These are phyloP conservation scores for Tylopilus sp. DNA, from an alignment of 1,284 basidiomycete species.

Conservation along the genomic window DNA sequence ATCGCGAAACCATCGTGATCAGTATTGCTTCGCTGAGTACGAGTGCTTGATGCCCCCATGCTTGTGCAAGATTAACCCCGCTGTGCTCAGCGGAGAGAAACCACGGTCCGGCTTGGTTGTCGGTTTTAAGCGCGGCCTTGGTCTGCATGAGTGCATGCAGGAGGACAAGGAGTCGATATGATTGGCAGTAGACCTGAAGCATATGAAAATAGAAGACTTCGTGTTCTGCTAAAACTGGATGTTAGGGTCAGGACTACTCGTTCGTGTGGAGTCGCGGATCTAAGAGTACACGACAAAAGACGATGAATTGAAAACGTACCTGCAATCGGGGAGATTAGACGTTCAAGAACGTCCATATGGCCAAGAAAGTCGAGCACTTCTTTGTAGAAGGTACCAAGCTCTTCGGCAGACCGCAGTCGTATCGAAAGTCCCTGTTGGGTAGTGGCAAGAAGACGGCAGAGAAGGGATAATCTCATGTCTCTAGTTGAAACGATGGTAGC, in stretches of 20 bases:
- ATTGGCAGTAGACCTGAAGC: constrained; percentile 37
- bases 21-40: constrained; percentile 39
- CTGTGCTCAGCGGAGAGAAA: constrained; percentile 33
- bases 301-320: constrained; percentile 28
- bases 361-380: constrained; percentile 33
- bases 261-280: constrained; percentile 1
- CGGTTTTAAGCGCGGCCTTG: constrained; percentile 29
- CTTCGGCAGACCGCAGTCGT: constrained; percentile 25
- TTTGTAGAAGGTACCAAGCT: constrained; percentile 35
- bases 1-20: constrained; percentile 31
- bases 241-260: constrained; percentile 29
- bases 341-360: constrained; percentile 37
- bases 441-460: constrained; percentile 34
- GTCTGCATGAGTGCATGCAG: constrained; percentile 38
- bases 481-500: constrained; percentile 25
- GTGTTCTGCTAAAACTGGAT: constrained; percentile 37
- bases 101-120: constrained; percentile 27
- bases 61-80: constrained; percentile 34
- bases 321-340: constrained; percentile 38
- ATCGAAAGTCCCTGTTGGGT: constrained; percentile 33
- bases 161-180: constrained; percentile 37
- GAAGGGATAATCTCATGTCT: constrained; percentile 37
- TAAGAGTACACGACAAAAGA: background rate
- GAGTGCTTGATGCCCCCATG: constrained; percentile 42
- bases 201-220: constrained; percentile 42